Evolutionary conservation across 441 rosid species (phyloP).

Genomic region (Erodium moschatum): DNA sequence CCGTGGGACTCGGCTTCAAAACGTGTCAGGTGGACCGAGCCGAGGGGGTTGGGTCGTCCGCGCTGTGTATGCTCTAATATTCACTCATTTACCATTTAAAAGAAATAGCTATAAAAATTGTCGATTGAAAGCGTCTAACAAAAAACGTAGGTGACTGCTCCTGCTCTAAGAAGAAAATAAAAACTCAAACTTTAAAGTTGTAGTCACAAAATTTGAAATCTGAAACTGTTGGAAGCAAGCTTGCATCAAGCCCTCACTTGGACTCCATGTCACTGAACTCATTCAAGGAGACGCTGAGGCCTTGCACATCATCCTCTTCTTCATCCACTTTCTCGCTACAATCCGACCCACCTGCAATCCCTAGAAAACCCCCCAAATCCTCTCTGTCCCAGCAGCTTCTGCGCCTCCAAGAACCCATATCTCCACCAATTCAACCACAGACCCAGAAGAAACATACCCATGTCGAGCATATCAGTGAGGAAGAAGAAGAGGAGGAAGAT

Average conservation of each 20-base stretch:
- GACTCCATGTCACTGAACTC: constrained; percentile 31
- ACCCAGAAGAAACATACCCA: constrained; percentile 9
- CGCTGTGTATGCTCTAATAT: too few species aligned
- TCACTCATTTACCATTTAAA: too few species aligned
- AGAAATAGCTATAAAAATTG: too few species aligned
- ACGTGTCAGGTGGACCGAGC: too few species aligned
- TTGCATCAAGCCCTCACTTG: background rate
- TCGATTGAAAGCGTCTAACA: too few species aligned
- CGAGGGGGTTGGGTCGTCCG: too few species aligned
- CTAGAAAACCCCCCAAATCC: constrained; percentile 57
- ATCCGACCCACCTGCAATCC: constrained; percentile 17
- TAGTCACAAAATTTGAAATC: background rate
- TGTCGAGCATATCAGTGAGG: constrained; percentile 20
- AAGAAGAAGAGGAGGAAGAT: constrained; percentile 29
- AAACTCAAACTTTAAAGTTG: background rate
- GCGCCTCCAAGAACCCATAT: constrained; percentile 37
- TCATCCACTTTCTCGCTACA: constrained; percentile 26
- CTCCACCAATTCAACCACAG: constrained; percentile 18
- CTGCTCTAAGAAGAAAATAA: too few species aligned
- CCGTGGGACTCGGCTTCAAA: too few species aligned
- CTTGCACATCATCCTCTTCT: constrained; percentile 29
- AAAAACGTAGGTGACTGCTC: too few species aligned
- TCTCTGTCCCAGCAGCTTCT: constrained; percentile 47
- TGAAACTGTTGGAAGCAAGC: background rate
- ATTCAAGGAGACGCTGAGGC: constrained; percentile 48